These are phyloP conservation scores for Lipomyces chichibuensis DNA, from an alignment of 805 yeast species.

Conservation along the genomic window DNA sequence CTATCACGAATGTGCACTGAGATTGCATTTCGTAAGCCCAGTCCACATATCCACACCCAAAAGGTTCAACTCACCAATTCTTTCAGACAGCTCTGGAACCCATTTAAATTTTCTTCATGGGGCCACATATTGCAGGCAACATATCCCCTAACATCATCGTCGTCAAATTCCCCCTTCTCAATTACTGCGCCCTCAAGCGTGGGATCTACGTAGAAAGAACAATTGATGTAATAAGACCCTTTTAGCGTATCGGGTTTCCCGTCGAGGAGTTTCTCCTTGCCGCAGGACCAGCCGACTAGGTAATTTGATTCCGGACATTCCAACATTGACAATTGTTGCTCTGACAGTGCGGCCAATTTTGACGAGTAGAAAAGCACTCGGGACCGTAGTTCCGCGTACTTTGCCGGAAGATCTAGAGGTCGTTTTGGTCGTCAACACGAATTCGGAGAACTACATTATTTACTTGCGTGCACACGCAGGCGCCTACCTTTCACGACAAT, in stretches of 20 bases:
- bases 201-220: slow-evolving; percentile 55
- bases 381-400: slow-evolving; percentile 48
- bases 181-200: slow-evolving; percentile 52
- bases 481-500: slow-evolving; percentile 48
- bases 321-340: slow-evolving; percentile 37
- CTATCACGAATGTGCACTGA: slow-evolving; percentile 48
- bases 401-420: slow-evolving; percentile 45
- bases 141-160: slow-evolving; percentile 49
- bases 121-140: slow-evolving; percentile 62
- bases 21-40: slow-evolving; percentile 43
- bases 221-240: slow-evolving; percentile 63
- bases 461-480: neutral
- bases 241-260: slow-evolving; percentile 55
- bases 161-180: slow-evolving; percentile 39
- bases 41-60: slow-evolving; percentile 38
- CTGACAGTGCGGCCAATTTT: slow-evolving; percentile 39
- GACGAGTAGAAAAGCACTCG: slow-evolving; percentile 50
- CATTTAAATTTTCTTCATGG: slow-evolving; percentile 36
- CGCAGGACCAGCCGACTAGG: slow-evolving; percentile 65
- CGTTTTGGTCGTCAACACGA: slow-evolving; percentile 7
- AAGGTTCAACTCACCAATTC: slow-evolving; percentile 42
- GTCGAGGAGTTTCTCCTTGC: slow-evolving; percentile 54
- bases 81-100: slow-evolving; percentile 39
- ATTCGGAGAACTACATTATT: too few species aligned
- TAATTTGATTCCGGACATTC: slow-evolving; percentile 57